These are phyloP conservation scores for Lactarius trivialis DNA, from an alignment of 768 basidiomycete genomes.

Conservation along the genomic window DNA sequence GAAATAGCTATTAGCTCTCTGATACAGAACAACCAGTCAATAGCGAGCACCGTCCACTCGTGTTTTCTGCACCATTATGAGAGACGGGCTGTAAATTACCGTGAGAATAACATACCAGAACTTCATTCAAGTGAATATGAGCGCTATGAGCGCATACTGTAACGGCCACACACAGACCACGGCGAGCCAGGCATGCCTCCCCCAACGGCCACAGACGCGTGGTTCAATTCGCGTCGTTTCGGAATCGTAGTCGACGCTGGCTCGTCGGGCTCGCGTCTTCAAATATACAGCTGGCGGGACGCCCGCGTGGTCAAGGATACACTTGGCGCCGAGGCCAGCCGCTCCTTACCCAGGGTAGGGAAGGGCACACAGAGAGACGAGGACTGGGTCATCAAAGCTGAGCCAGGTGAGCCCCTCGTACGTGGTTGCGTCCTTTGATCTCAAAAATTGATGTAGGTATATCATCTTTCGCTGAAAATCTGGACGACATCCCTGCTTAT, in stretches of 20 bases:
- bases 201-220: slow-evolving; percentile 60
- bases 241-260: slow-evolving; percentile 98
- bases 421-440: background rate
- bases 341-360: slow-evolving; percentile 75
- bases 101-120: slow-evolving; percentile 8
- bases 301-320: slow-evolving; percentile 55
- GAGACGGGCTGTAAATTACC: background rate
- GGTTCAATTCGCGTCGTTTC: slow-evolving; percentile 76
- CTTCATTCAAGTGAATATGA: background rate
- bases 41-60: slow-evolving; percentile 33
- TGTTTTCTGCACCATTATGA: slow-evolving; percentile 37
- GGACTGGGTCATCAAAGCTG: slow-evolving; percentile 85
- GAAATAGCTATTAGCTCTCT: background rate
- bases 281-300: slow-evolving; percentile 96
- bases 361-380: slow-evolving; percentile 80
- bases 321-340: slow-evolving; percentile 42
- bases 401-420: slow-evolving; percentile 65
- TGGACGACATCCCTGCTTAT: slow-evolving; percentile 65
- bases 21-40: background rate
- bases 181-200: slow-evolving; percentile 53
- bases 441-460: slow-evolving; percentile 50
- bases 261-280: slow-evolving; percentile 91
- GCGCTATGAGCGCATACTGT: background rate
- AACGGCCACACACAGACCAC: background rate
- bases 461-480: slow-evolving; percentile 69